Evolutionary conservation across 139 green algal species (phyloP), one percentile per base, ranked within the genome.

Genomic region (Chlorella sp.): DNA sequence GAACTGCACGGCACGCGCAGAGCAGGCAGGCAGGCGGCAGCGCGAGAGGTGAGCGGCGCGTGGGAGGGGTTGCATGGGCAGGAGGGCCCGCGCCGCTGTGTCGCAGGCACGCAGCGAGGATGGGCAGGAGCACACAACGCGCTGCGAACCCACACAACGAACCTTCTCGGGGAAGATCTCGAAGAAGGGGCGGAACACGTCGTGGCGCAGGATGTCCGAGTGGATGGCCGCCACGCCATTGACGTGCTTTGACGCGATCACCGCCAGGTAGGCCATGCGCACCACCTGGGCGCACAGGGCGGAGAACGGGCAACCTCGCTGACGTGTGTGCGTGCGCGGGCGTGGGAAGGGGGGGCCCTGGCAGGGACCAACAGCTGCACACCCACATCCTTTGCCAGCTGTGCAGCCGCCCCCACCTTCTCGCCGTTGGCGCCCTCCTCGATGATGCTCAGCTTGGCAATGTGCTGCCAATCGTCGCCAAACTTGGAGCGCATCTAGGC

Each of bases 221-320:
- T 99, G 96, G 83, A 99, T 98, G 33, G 89, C 88, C 12, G 96
- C 96, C 77, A 99, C 96, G 65, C 96, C 96, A 82, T 99, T 99
- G 61, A 99, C 93, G 46, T 85, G 84, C 63, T 91, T 80, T 40
- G 79, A 92, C 67, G 88, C 90, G 14, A 98, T 93, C 36, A 97
- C 80, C 2, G 95, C 96, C 58, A 99, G 86, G 87, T 95, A 94
- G 1, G 96, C 96, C 96, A 99, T 99, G 79, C 94, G 91, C 64
- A 99, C 91, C 43, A 94, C 85, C 90, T 93, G 97, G 71, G 51
- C 68, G 31, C 31, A 48, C 56, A 65, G 25, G 33, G 45, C 21
- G 45, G 67, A 3, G 31, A 42, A 2, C 8, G 3, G 14, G 17
- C 7, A 11, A 51, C 38, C 31, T 12, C 40, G 3, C 25, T 19